Conservation (phyloP, 768 basidiomycete species). For the Boletus fagicola region DNA sequence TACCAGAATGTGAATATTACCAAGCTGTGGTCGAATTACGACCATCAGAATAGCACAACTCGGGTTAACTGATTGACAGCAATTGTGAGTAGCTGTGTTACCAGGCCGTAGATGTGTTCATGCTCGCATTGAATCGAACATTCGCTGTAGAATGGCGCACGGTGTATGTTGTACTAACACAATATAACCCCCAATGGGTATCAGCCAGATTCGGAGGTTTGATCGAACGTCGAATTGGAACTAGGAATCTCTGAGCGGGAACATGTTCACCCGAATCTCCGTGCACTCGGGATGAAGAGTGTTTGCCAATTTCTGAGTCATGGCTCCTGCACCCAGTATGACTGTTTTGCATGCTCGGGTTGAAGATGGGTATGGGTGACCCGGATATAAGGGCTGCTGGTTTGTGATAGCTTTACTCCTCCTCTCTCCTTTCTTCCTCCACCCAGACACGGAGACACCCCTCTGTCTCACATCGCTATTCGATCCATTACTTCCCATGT, state of each 20-base stretch:
- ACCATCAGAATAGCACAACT: neutral
- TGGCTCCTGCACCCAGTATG: neutral
- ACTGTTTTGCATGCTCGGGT: neutral
- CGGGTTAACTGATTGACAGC: neutral
- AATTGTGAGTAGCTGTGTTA: slow-evolving; percentile 8
- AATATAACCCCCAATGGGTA: neutral
- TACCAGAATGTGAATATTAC: neutral
- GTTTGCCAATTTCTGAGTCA: neutral
- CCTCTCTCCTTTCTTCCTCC: neutral
- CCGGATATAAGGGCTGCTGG: slow-evolving; percentile 3
- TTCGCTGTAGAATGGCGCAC: neutral
- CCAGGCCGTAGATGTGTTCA: neutral
- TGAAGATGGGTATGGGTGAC: neutral
- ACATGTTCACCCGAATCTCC: neutral
- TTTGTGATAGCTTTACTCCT: neutral
- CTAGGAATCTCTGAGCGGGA: neutral
- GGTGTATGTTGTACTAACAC: neutral
- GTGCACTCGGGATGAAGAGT: neutral
- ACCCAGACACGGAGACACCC: too few species aligned
- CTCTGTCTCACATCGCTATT: neutral
- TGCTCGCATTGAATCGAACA: neutral
- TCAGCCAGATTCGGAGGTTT: neutral
- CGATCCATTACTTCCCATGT: neutral
- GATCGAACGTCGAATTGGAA: neutral
- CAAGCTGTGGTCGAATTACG: slow-evolving; percentile 12